Base-by-base conservation (phyloP, 129 eudicot genomes). In the Flaveria linearis region DNA sequence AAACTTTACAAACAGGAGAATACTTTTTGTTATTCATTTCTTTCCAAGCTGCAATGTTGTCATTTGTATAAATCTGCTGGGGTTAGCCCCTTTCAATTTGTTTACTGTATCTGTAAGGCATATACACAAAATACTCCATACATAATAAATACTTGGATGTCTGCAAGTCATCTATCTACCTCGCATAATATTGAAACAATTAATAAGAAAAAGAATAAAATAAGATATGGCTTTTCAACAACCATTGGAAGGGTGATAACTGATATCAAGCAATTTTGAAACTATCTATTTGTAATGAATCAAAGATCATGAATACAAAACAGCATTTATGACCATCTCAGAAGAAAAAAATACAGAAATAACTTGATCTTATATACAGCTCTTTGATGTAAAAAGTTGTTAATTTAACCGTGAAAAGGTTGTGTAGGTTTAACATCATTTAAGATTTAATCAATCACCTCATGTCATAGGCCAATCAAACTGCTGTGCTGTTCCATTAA, bases 381-480 rank as follows among this genome's bases (percentile, higher is more conserved):
- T 81, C 76, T 60, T 72, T 46, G 47, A 43, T 56, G 74, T 68
- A 63, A 71, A 66, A 71, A 60, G 77, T 25, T 64, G 39, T 65
- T 41, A 20, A 14, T 60, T 68, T 62, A 73, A 52, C 79, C 72
- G 33, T 66, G 51, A 68, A 67, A 76, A 68, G 43, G 17, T 67
- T 80, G 45, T 60, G 82, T 41, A 71, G 52, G 33, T 78, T 71
- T 60, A 67, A 72, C 79, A 82, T 80, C 76, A 18, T 63, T 47
- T 70, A 23, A 41, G 53, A 78, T 56, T 55, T 63, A 65, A 65
- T 47, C 71, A 71, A 80, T 12, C 64, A 1, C 53, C 22, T 86
- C 87, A 86, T 60, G 82, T 69, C 73, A 75, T 73, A 13, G 89
- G 92, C 97, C 97, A 91, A 51, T 85, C 85, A 53, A 91, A 46